phyloP scores from a whole-genome alignment of 164 flowering plant genomes.

The Chloranthus sessilifolius region DNA sequence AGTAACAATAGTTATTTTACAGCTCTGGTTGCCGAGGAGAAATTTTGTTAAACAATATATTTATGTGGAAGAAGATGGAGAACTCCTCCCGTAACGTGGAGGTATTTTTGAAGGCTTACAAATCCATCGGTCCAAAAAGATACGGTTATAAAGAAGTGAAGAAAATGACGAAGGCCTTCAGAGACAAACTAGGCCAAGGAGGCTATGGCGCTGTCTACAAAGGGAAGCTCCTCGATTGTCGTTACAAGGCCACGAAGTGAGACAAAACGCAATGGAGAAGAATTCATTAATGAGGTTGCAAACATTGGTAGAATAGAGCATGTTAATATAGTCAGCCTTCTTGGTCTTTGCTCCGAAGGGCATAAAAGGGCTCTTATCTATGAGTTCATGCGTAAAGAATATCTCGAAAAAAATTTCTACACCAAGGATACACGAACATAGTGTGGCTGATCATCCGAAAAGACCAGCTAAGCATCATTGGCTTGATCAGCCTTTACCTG shows the following conservation, averaged over 20 bases:
- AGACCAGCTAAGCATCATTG: no score
- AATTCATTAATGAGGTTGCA: conserved; percentile 11
- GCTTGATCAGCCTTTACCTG: no score
- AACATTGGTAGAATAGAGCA: conserved; percentile 11
- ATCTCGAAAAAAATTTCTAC: neutral
- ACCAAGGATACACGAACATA: neutral
- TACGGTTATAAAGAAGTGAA: neutral
- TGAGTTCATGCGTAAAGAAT: conserved; percentile 8
- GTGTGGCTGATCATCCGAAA: no score
- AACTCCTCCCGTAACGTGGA: no score
- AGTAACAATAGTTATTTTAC: no score
- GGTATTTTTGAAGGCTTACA: neutral
- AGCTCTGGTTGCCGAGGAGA: no score
- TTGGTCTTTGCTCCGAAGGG: conserved; percentile 10
- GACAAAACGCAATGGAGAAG: conserved; percentile 1
- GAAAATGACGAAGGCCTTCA: neutral
- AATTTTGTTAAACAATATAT: no score
- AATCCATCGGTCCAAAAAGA: neutral
- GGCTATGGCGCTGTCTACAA: conserved; percentile 5
- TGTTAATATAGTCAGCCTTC: conserved; percentile 10
- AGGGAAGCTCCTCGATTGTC: neutral
- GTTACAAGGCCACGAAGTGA: neutral
- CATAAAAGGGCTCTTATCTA: conserved; percentile 6
- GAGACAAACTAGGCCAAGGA: conserved; percentile 4
- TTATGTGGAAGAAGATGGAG: no score